Percentiles rank a stretch among this genome's conserved stretches.
These are phyloP conservation scores for Lepraria neglecta DNA, from an alignment of 495 filamentous ascomycete genomes.

Conservation along the genomic window DNA sequence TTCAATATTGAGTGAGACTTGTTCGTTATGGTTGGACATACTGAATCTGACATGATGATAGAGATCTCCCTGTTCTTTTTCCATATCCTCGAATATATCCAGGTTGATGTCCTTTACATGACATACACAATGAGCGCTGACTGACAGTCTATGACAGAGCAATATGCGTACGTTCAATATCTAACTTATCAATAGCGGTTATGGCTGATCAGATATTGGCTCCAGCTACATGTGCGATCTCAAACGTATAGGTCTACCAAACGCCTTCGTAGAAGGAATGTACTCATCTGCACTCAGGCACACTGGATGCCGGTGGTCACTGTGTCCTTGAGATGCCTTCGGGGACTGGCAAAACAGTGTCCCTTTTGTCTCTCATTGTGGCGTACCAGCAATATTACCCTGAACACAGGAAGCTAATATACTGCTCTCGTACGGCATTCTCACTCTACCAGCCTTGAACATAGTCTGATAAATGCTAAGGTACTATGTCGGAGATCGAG, in stretches of 20 bases:
- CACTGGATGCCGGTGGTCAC: conserved; percentile 88
- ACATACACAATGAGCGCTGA: background rate
- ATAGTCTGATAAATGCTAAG: conserved; percentile 30
- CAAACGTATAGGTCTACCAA: conserved; percentile 51
- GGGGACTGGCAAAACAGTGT: conserved; percentile 97
- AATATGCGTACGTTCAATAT: conserved; percentile 59
- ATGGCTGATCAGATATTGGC: conserved; percentile 13
- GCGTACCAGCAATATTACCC: conserved; percentile 91
- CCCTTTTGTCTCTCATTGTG: conserved; percentile 88
- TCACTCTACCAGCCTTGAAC: conserved; percentile 32
- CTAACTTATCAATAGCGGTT: conserved; percentile 33
- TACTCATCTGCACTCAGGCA: conserved; percentile 33
- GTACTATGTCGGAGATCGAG: conserved; percentile 87
- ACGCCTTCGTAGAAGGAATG: background rate
- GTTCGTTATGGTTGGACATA: background rate
- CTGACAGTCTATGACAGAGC: conserved; percentile 41
- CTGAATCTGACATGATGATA: background rate
- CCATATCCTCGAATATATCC: conserved; percentile 97
- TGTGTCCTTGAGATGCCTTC: conserved; percentile 99
- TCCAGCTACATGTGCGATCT: conserved; percentile 90
- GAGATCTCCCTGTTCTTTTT: conserved; percentile 88
- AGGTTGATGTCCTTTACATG: conserved; percentile 1
- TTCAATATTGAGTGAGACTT: conserved; percentile 70
- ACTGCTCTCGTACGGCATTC: conserved; percentile 70
- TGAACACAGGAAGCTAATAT: conserved; percentile 90